Percentiles rank a stretch among this genome's conserved stretches.
phyloP scores from a whole-genome alignment of 225 moss, liverwort and hornwort species.

The Takakia lepidozioides region DNA sequence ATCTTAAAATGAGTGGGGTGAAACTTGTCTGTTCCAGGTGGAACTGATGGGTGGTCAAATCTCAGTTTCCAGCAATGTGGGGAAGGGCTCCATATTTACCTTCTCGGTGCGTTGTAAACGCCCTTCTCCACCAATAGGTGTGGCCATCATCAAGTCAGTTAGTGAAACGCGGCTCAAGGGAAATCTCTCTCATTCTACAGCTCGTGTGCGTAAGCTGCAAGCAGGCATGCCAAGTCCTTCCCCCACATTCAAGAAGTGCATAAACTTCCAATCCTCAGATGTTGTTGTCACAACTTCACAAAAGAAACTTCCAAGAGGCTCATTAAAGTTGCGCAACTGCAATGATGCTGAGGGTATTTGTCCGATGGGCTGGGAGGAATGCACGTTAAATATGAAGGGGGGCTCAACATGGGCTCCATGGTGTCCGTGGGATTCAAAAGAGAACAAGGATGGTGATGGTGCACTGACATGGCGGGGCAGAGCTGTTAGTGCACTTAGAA shows the following conservation, averaged over 20 bases:
- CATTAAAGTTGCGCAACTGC: slow-evolving; percentile 22
- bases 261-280: slow-evolving; percentile 17
- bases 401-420: no score
- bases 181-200: slow-evolving; percentile 38
- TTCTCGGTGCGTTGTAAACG: slow-evolving; percentile 42
- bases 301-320: slow-evolving; percentile 31
- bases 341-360: slow-evolving; percentile 12
- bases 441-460: slow-evolving; percentile 16
- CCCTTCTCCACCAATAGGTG: slow-evolving; percentile 11
- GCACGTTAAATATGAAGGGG: no score
- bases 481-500: slow-evolving; percentile 25
- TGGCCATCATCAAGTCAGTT: slow-evolving; percentile 15
- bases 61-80: slow-evolving; percentile 32
- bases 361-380: no score
- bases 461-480: not conserved
- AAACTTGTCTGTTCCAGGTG: slow-evolving; percentile 18
- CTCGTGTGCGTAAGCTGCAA: slow-evolving; percentile 45
- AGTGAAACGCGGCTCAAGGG: slow-evolving; percentile 38
- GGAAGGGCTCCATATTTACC: slow-evolving; percentile 42
- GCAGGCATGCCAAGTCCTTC: slow-evolving; percentile 47
- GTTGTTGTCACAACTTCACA: no score
- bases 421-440: slow-evolving; percentile 27
- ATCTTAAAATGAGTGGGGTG: no score
- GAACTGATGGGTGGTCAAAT: slow-evolving; percentile 51
- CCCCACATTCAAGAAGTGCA: slow-evolving; percentile 11